Base-by-base conservation (phyloP, 208 protist species). In the Porcisia deanei region DNA sequence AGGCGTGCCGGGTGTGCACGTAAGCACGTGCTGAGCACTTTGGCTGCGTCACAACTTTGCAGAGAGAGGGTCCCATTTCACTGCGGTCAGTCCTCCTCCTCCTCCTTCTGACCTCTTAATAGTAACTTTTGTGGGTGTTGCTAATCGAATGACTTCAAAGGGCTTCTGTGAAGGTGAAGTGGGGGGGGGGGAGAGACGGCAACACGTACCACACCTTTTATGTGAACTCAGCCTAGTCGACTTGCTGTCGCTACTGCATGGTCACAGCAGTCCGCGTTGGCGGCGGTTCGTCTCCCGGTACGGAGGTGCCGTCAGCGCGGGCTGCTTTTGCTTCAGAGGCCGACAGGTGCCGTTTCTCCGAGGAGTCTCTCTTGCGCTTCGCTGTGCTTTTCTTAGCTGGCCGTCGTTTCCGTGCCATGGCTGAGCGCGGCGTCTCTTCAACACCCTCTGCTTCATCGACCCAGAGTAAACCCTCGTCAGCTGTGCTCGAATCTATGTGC, bases 371-470 rank as follows among this genome's bases (percentile, higher is more conserved):
- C 68, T 76, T 81, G 25, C 65, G n/a, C 64, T 45, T 30, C 16
- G 63, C 47, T 69, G 71, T 37, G 47, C 34, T 20, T 37, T 72
- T 72, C 53, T 34, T 72, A 34, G 9, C 10, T 4, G 37, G 53
- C 25, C 68, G 37, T 30, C 68, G 43, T 47, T 43, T 57, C 43
- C 68, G 63, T n/a, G 39, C 47, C 63, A 43, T 30, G 63, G 41
- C 7, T 16, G 63, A 10, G 9, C 63, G 54, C 68, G 25, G 68
- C 9, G 16, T 20, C 14, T 34, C 34, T 60, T 55, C 52, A 5
- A 8, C 22, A 53, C n/a, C 43, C 53, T 72, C 53, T 43, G 68
- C 37, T 39, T 72, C 68, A 59, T 72, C 68, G 18, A 72, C 53
- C 68, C 68, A 72, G 52, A 72, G 68, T 16, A 72, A 60, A 8